Base-by-base conservation (phyloP, 352 stramenopile genomes). In the Phytophthora pluvialis region DNA sequence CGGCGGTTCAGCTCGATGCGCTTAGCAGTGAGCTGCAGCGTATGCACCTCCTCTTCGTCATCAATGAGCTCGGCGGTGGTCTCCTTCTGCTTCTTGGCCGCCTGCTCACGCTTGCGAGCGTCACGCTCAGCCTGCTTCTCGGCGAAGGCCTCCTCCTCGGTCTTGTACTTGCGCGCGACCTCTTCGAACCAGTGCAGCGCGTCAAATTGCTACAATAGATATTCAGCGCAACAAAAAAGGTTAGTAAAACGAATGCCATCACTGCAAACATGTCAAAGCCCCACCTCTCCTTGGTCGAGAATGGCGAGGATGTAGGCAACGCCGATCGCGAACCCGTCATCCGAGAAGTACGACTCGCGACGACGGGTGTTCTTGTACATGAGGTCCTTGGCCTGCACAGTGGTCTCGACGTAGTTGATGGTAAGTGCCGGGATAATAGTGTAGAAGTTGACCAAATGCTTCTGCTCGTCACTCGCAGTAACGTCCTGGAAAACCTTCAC, bases 291-390 rank as follows among this genome's bases (percentile, higher is more conserved):
- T 72, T 98, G 90, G 60, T 96, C 84, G 0, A 98, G 68, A 60
- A 98, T 95, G 25, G 90, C 86, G 7, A 99, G 78, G 21, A 98
- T 90, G 69, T 98, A 99, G 5, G 94, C 93, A 43, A 98, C 67
- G 7, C 96, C 96, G 25, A 98, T 93, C 31, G 94, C 91, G 76
- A 98, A 98, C 5, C 96, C 96, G 70, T 99, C 96, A 75, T 99
- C 94, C 10, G 91, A 94, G 61, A 98, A 99, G 68, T 98, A 99
- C 38, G 93, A 97, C 73, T 98, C 94, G 21, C 88, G 85, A n/a
- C 84, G 81, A 6, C 88, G 83, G 21, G 92, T 97, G 67, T 97
- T 97, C 81, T 98, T 98, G 76, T 98, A 97, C 91, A 98, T 98
- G 43, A 97, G 81, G 67, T 98, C 95, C 73, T 98, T 98, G 10